Conservation (phyloP, 345 rosid genomes). For the Camelina laxa region DNA sequence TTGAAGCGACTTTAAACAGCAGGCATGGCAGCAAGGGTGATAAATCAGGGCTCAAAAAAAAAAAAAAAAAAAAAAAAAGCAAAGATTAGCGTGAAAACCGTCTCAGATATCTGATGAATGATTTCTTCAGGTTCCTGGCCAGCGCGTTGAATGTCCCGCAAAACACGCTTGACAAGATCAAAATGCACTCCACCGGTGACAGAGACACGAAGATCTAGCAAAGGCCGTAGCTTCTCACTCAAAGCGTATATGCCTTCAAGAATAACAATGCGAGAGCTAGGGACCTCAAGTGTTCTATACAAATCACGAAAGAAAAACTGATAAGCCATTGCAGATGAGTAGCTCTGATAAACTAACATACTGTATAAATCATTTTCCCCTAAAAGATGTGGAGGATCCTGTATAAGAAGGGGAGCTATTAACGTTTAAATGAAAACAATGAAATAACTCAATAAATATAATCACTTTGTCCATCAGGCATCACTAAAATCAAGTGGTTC, state of each 20-base stretch:
- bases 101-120: conserved; percentile 97
- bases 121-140: conserved; percentile 99
- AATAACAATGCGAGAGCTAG: conserved; percentile 87
- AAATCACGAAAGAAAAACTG: conserved; percentile 31
- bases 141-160: conserved; percentile 96
- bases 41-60: conserved; percentile 20
- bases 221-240: conserved; percentile 84
- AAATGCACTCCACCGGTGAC: conserved; percentile 97
- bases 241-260: conserved; percentile 96
- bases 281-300: conserved; percentile 85
- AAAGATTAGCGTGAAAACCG: conserved; percentile 57
- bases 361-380: background rate
- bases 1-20: conserved; percentile 8
- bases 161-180: conserved; percentile 96
- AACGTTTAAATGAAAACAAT: conserved; percentile 1
- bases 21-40: conserved; percentile 17
- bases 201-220: conserved; percentile 95
- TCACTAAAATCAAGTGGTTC: background rate
- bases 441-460: background rate
- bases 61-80: conserved; percentile 28
- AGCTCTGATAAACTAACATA: conserved; percentile 20
- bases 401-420: background rate
- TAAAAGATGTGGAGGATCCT: background rate
- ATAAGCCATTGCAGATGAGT: conserved; percentile 26
- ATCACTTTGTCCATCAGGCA: background rate